A percentile compares a stretch with the other conserved stretches of the same genome.
Conservation (phyloP, 257 asterid genomes). For the Forsythia suspensa region DNA sequence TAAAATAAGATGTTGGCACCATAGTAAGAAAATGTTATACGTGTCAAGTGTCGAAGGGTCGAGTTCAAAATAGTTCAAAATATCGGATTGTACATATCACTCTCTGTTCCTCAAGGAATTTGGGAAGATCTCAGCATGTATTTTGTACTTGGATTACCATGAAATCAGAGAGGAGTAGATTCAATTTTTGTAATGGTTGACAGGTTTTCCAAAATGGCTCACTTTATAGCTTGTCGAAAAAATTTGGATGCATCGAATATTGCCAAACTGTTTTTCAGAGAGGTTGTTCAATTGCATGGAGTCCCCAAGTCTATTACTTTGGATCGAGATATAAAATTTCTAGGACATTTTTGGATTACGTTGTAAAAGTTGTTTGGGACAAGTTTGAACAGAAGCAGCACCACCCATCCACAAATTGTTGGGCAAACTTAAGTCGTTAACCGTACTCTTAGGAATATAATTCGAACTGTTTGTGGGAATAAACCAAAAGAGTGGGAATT, state of each 20-base stretch:
- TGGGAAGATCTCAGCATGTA: background rate
- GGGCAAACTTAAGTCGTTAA: background rate
- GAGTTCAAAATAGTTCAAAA: background rate
- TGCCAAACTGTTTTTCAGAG: background rate
- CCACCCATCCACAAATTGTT: conserved; percentile 7
- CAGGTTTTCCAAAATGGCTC: conserved; percentile 8
- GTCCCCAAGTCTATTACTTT: background rate
- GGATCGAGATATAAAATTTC: background rate
- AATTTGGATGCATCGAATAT: background rate
- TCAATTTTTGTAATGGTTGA: conserved; percentile 2
- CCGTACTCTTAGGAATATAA: background rate
- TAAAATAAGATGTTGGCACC: background rate
- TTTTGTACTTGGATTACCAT: background rate
- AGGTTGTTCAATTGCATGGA: background rate
- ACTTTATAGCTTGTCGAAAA: background rate
- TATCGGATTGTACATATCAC: background rate
- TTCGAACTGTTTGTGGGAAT: background rate
- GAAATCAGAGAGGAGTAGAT: background rate
- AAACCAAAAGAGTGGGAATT: no score
- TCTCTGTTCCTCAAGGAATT: background rate
- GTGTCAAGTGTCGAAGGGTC: background rate
- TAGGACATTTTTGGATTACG: background rate
- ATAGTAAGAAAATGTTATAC: background rate
- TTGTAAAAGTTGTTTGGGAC: background rate
- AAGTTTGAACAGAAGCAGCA: background rate